Base-by-base conservation (phyloP, 2,329 filamentous ascomycete genomes). In the Neonectria coccinea region DNA sequence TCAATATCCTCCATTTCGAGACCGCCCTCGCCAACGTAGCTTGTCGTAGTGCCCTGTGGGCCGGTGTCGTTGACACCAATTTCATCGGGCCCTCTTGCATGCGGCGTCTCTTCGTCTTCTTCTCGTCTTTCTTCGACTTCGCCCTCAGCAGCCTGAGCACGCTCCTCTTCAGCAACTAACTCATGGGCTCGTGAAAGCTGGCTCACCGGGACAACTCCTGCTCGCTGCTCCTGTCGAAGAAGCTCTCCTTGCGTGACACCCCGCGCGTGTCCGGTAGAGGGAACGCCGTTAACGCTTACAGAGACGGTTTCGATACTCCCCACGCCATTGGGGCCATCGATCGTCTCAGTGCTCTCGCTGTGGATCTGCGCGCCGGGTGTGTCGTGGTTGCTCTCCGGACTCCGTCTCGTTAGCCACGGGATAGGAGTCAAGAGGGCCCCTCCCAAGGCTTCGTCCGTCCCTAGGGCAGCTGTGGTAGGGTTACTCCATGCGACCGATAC, bases 381-480 rank as follows among this genome's bases (percentile, higher is more conserved):
- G 14, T 72, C 73, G 7, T 70, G 70, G 55, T 54, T 71, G 59
- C 70, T 75, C 58, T 78, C 75, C 5, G 76, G 75, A 31, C 76
- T 77, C 41, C 70, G 75, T 44, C 81, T 79, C 27, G 80, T 84
- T 55, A 98, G 82, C 96, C 96, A 99, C 0, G 94, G 92, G 62
- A 99, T 98, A 1, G 95, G 96, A 1, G 95, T 98, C 54, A 99
- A 84, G 18, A 97, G 84, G 0, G 96, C 96, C 7, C 96, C 96
- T 22, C 95, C 95, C 1, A 98, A 83, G 12, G 91, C 91, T 77
- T 97, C 95, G 73, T 98, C 95, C 53, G 92, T 93, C 2, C 93
- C 94, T 7, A 95, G 82, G 12, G 82, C 78, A 9, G 79, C 77
- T 67, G 79, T 79, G 68, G 74, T 85, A 72, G 72, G 79, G 56